Evolutionary conservation across 1,284 basidiomycete species (phyloP).

Genomic region (Dichomitus squalens): DNA sequence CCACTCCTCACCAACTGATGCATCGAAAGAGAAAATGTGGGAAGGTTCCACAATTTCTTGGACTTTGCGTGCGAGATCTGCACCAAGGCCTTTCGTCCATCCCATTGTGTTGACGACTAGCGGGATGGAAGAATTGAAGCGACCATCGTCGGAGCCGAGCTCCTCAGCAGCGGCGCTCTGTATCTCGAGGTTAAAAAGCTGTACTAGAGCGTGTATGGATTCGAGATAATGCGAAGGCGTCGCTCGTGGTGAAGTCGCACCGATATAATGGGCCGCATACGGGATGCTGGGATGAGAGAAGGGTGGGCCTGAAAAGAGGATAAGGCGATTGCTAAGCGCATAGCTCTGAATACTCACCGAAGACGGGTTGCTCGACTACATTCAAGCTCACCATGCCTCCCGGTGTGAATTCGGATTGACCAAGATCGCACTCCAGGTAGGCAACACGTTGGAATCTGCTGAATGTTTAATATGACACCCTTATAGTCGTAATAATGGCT

Average conservation of each 20-base stretch:
- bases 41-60: slow-evolving; percentile 70
- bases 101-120: slow-evolving; percentile 96
- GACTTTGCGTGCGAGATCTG: slow-evolving; percentile 75
- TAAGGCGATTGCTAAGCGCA: background rate
- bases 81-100: slow-evolving; percentile 94
- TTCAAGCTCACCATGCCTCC: slow-evolving; percentile 85
- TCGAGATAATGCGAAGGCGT: slow-evolving; percentile 82
- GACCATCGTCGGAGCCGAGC: slow-evolving; percentile 33
- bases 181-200: slow-evolving; percentile 73
- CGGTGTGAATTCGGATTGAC: slow-evolving; percentile 93
- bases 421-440: slow-evolving; percentile 90
- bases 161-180: slow-evolving; percentile 47
- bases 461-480: background rate
- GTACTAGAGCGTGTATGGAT: slow-evolving; percentile 68
- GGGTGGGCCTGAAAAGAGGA: slow-evolving; percentile 66
- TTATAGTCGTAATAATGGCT: slow-evolving; percentile 9
- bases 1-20: slow-evolving; percentile 25
- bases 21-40: slow-evolving; percentile 61
- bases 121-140: slow-evolving; percentile 65
- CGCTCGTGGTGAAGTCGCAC: slow-evolving; percentile 76
- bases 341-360: slow-evolving; percentile 53
- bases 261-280: slow-evolving; percentile 81
- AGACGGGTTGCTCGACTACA: slow-evolving; percentile 64
- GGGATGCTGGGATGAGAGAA: slow-evolving; percentile 83
- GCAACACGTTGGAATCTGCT: slow-evolving; percentile 75